Evolutionary conservation across 768 basidiomycete genomes (phyloP).

Genomic region (Gloeopeniophorella convolvens): DNA sequence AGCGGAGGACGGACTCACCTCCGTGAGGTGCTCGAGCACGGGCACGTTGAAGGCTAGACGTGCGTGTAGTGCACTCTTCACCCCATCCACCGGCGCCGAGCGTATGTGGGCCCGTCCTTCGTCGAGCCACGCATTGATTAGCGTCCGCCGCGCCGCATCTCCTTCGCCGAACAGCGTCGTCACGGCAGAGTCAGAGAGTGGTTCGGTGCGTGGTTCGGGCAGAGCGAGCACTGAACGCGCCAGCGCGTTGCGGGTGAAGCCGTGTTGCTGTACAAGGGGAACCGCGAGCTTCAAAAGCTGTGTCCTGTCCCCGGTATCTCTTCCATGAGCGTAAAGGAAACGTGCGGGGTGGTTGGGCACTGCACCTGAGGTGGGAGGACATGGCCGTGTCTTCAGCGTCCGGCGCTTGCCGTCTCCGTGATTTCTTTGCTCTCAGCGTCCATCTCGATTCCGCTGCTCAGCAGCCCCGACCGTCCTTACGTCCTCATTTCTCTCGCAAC

Average conservation of each 20-base stretch:
- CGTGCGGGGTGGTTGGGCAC: neutral
- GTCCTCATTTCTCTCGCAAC: constrained; percentile 1
- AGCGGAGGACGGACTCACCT: constrained; percentile 38
- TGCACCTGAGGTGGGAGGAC: constrained; percentile 10
- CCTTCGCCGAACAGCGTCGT: constrained; percentile 69
- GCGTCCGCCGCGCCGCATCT: constrained; percentile 53
- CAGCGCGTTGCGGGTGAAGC: constrained; percentile 69
- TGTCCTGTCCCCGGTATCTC: too few species aligned
- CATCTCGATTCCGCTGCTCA: constrained; percentile 14
- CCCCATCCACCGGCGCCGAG: constrained; percentile 23
- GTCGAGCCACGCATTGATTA: constrained; percentile 71
- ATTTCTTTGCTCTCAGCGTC: neutral
- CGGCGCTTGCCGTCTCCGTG: constrained; percentile 6
- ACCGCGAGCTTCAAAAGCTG: constrained; percentile 54
- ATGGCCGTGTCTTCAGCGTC: neutral
- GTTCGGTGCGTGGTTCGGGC: constrained; percentile 44
- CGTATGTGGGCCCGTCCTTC: constrained; percentile 53
- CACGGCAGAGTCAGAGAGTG: constrained; percentile 65
- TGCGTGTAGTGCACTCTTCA: constrained; percentile 47
- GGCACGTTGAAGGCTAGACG: constrained; percentile 63
- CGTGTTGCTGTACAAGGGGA: constrained; percentile 57
- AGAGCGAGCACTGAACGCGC: constrained; percentile 56
- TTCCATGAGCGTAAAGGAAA: too few species aligned
- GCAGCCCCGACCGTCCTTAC: constrained; percentile 21
- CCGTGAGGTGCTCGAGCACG: constrained; percentile 57